Evolutionary conservation across 305 asterid species (phyloP), one percentile per base, ranked within the genome.

Genomic region (Fraxinus paxiana): DNA sequence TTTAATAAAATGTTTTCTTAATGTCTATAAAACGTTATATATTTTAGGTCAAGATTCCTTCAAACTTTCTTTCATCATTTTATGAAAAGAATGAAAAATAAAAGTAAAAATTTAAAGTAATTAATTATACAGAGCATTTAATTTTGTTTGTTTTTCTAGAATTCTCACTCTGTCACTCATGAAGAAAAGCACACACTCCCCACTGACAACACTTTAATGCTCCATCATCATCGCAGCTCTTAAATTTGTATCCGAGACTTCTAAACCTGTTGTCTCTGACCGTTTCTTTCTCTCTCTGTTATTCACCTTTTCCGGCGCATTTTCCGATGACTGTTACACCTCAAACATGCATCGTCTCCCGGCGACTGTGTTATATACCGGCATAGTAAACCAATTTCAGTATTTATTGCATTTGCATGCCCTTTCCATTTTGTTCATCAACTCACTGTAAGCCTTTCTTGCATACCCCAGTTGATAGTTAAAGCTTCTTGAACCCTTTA

Each of bases 141-240:
- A 82, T 77, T 83, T 73, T 79, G 65, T 41, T 65, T 83, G 77
- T 78, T 48, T 38, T 77, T 30, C 20, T 46, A 69, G 48, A 83
- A 86, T 82, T 70, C 51, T 75, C 30, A 33, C 76, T 43, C 31
- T 30, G 22, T 20, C 17, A 3, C 56, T 56, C 13, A 75, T 65
- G 83, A 84, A 75, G 81, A 84, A 84, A 71, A 86, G 85, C 84
- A 77, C 87, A 79, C 83, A 41, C 85, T 82, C 84, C 89, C 85
- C 88, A 81, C 91, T 88, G 89, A 84, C 88, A 84, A 75, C 81
- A 70, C 90, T 88, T 90, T 87, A 85, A 87, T 90, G 75, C 59
- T 15, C 80, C 80, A 13, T 13, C 86, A 79, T 77, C 88, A 76
- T 80, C 87, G 59, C 69, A 73, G 73, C 79, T 77, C 12, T 78